Evolutionary conservation across 257 asterid species (phyloP).

Genomic region (Solanum chmielewskii): DNA sequence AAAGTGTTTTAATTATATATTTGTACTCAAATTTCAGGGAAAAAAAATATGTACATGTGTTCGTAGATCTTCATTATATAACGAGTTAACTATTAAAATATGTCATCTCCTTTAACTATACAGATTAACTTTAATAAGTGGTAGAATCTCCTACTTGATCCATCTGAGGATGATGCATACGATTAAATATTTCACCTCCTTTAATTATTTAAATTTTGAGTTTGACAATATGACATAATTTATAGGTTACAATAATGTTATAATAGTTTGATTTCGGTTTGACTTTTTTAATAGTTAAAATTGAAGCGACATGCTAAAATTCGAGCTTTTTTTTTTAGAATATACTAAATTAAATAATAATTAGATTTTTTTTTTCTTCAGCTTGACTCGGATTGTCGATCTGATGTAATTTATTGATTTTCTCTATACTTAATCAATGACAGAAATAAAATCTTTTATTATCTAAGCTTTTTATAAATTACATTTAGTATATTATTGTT

Average conservation of each 20-base stretch:
- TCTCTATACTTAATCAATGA: background rate
- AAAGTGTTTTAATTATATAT: background rate
- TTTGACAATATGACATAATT: background rate
- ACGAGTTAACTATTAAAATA: background rate
- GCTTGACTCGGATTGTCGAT: background rate
- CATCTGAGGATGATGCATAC: background rate
- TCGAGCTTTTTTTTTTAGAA: accelerated
- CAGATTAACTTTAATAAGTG: background rate
- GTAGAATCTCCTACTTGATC: background rate
- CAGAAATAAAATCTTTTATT: background rate
- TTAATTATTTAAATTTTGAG: background rate
- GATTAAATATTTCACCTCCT: background rate
- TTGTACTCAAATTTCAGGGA: background rate
- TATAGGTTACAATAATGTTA: background rate
- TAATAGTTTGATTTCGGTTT: background rate
- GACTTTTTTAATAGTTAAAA: background rate
- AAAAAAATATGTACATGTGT: background rate
- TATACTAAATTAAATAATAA: background rate
- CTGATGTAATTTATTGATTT: background rate
- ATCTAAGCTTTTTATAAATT: background rate
- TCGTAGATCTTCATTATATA: background rate
- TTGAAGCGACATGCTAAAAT: background rate
- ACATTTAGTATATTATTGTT: background rate
- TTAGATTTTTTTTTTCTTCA: background rate
- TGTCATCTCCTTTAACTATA: background rate